Percentiles rank a stretch among this genome's conserved stretches.
Evolutionary conservation across 1,139 yeast species (phyloP).

Genomic region (Candida glucosophila): DNA sequence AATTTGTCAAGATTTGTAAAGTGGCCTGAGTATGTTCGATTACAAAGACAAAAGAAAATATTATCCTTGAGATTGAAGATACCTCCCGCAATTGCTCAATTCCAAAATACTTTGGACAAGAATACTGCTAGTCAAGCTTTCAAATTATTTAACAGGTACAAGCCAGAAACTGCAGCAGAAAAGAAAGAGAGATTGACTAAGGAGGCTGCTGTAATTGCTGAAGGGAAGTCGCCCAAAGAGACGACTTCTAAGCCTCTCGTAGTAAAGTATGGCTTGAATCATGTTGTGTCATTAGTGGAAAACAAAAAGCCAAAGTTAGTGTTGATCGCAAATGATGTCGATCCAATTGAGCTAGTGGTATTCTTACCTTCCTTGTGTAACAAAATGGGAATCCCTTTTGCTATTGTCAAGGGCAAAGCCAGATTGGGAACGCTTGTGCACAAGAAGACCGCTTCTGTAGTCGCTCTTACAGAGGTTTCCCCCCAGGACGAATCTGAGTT

Average conservation of each 20-base stretch:
- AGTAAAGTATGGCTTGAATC: conserved; percentile 97
- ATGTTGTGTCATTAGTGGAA: conserved; percentile 91
- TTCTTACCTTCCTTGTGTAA: conserved; percentile 97
- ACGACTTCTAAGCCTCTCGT: conserved; percentile 93
- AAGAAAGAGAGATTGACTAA: conserved; percentile 98
- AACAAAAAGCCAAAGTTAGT: conserved; percentile 97
- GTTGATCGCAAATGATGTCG: conserved; percentile 96
- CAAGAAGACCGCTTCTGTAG: conserved; percentile 95
- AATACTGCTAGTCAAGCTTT: conserved; percentile 95
- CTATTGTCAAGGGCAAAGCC: conserved; percentile 97
- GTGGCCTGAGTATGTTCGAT: conserved; percentile 97
- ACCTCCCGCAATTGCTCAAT: conserved; percentile 97
- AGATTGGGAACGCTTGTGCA: conserved; percentile 96
- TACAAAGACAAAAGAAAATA: conserved; percentile 88
- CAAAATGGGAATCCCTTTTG: conserved; percentile 99
- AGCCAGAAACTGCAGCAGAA: conserved; percentile 95
- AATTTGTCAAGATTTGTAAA: conserved; percentile 78
- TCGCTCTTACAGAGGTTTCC: conserved; percentile 91
- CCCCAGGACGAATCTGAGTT: conserved; percentile 92
- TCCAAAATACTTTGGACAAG: conserved; percentile 92
- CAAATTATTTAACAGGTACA: conserved; percentile 96
- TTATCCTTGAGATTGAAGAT: conserved; percentile 93
- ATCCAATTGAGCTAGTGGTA: conserved; percentile 94
- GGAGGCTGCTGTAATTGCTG: conserved; percentile 98
- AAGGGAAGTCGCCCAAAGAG: conserved; percentile 93